A percentile compares a stretch with the other conserved stretches of the same genome.
Evolutionary conservation across 1,139 yeast species (phyloP).

Genomic region (Pichia cactophila): DNA sequence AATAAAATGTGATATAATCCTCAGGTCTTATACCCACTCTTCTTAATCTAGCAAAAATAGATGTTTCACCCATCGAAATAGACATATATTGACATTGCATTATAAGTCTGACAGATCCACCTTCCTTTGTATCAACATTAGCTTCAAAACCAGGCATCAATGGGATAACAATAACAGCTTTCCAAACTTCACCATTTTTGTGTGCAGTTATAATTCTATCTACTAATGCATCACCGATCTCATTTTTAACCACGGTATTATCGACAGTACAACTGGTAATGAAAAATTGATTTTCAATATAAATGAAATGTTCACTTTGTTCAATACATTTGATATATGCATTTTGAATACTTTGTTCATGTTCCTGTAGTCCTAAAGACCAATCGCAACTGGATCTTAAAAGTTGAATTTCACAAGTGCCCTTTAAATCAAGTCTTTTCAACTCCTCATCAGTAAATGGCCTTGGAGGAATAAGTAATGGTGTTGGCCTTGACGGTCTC

Average conservation of each 20-base stretch:
- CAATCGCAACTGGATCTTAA: slow-evolving; percentile 85
- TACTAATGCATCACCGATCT: slow-evolving; percentile 93
- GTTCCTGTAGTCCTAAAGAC: slow-evolving; percentile 82
- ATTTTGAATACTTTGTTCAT: slow-evolving; percentile 85
- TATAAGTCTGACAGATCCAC: slow-evolving; percentile 86
- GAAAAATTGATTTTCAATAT: slow-evolving; percentile 83
- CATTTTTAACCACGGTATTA: slow-evolving; percentile 76
- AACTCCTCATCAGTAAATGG: slow-evolving; percentile 74
- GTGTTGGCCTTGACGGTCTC: slow-evolving; percentile 89
- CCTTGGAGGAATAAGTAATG: slow-evolving; percentile 86
- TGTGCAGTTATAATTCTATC: slow-evolving; percentile 89
- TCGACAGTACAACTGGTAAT: slow-evolving; percentile 82
- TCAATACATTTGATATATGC: slow-evolving; percentile 90
- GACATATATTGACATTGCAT: slow-evolving; percentile 96
- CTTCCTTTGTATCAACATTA: slow-evolving; percentile 89
- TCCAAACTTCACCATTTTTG: slow-evolving; percentile 72
- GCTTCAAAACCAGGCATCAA: slow-evolving; percentile 97
- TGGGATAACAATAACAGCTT: slow-evolving; percentile 85
- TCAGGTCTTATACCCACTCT: slow-evolving; percentile 75
- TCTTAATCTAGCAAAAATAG: slow-evolving; percentile 76
- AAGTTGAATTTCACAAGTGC: slow-evolving; percentile 89
- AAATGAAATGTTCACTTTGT: slow-evolving; percentile 85
- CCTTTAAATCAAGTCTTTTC: slow-evolving; percentile 53
- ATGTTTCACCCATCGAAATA: slow-evolving; percentile 84
- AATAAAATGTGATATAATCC: slow-evolving; percentile 85